phyloP scores from a whole-genome alignment of 2,329 filamentous ascomycete species.

The Seiridium cupressi region DNA sequence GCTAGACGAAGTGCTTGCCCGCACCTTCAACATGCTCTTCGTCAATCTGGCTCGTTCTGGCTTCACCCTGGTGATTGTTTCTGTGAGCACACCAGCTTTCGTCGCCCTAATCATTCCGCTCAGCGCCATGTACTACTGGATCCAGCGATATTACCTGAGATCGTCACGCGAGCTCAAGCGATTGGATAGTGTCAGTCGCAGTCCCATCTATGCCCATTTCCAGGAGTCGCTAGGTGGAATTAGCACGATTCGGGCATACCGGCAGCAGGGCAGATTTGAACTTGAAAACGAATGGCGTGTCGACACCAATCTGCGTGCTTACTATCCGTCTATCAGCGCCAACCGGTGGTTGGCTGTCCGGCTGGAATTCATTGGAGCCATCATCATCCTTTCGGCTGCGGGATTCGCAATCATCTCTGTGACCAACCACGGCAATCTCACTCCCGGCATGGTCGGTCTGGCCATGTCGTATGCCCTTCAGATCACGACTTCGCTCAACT shows the following conservation, averaged over 20 bases:
- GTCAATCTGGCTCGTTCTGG: conserved; percentile 70
- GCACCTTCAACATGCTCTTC: conserved; percentile 97
- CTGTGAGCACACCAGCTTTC: conserved; percentile 77
- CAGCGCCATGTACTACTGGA: conserved; percentile 78
- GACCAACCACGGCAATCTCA: conserved; percentile 60
- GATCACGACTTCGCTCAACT: conserved; percentile 96
- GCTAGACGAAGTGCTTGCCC: conserved; percentile 89
- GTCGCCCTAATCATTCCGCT: conserved; percentile 79
- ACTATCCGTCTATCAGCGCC: conserved; percentile 93
- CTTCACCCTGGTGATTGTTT: conserved; percentile 87
- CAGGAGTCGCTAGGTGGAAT: conserved; percentile 94
- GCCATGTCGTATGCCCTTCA: conserved; percentile 96
- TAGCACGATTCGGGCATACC: conserved; percentile 92
- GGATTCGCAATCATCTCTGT: conserved; percentile 81
- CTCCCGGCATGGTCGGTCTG: conserved; percentile 79
- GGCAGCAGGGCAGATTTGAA: conserved; percentile 82
- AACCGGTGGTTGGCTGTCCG: conserved; percentile 93
- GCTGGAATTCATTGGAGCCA: conserved; percentile 89
- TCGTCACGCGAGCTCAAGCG: conserved; percentile 96
- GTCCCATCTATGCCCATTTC: conserved; percentile 97
- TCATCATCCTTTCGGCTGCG: conserved; percentile 88
- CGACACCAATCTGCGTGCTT: conserved; percentile 90
- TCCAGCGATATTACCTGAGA: conserved; percentile 94
- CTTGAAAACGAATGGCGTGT: conserved; percentile 97
- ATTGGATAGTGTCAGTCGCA: conserved; percentile 90